Conservation (phyloP, 495 filamentous ascomycete species). For the Echria macrotheca region DNA sequence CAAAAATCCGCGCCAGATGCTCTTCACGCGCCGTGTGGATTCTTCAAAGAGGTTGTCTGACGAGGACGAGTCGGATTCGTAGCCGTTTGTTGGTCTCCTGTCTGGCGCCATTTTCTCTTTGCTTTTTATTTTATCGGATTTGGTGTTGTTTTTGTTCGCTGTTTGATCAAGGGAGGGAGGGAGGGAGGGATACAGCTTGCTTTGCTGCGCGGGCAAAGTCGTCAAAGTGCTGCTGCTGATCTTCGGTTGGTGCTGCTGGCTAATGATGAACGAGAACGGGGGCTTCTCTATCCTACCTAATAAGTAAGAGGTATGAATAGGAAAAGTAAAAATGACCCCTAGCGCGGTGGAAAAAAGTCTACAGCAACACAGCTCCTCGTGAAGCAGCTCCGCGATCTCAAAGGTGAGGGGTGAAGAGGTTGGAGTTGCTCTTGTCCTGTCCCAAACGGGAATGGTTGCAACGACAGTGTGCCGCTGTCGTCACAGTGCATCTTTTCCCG, state of each 20-base stretch:
- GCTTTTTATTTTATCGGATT: neutral
- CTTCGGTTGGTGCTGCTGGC: too few species aligned
- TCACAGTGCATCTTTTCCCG: conserved; percentile 3
- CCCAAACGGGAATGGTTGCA: neutral
- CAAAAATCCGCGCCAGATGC: conserved; percentile 56
- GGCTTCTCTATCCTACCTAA: too few species aligned
- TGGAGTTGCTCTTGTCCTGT: neutral
- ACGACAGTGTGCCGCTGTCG: neutral
- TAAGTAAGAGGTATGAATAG: neutral
- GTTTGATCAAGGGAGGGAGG: too few species aligned
- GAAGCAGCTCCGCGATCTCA: neutral
- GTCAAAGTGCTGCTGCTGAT: too few species aligned
- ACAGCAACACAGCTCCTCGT: neutral
- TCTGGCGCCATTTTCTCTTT: conserved; percentile 11
- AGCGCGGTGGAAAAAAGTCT: too few species aligned
- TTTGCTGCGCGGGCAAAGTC: too few species aligned
- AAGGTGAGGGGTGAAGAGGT: neutral
- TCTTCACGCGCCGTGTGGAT: conserved; percentile 30
- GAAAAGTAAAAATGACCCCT: too few species aligned
- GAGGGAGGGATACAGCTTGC: too few species aligned
- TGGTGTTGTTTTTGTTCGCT: neutral
- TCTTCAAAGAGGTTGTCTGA: conserved; percentile 33
- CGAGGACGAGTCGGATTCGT: conserved; percentile 17
- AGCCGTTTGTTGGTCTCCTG: conserved; percentile 6
- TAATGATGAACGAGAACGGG: too few species aligned